Evolutionary conservation across 1,139 yeast genomes (phyloP), one percentile per base, ranked within the genome.

Genomic region (Kurtzmaniella natalensis): DNA sequence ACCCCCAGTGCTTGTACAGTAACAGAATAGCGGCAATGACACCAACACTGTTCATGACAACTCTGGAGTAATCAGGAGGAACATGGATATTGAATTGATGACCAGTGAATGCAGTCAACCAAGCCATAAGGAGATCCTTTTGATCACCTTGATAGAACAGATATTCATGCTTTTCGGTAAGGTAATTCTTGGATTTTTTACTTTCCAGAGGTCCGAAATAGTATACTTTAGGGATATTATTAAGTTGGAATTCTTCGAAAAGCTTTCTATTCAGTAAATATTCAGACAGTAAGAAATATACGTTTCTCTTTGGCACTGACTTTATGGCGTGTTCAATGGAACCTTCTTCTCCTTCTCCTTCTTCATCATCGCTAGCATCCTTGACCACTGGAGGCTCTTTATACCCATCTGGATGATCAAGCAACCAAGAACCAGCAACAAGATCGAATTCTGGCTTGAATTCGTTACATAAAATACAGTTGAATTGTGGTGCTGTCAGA

Each of bases 171-270:
- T 57, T 61, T 18, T 73, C 75, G 9, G 53, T 47, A 21, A 50
- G 42, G 46, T 44, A 73, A 43, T 50, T 52, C 27, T 44, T 58
- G 30, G 54, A 53, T 39, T 44, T 53, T 34, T 44, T 41, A 33
- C 30, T 49, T 30, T 67, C 56, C n/a, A 79, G 69, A 15, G 94
- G 87, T 3, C 70, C 61, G 55, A 78, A 82, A 40, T 81, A 59
- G 58, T 70, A 81, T 30, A 88, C 53, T 51, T 84, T 81, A 24
- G 98, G 98, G 25, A 92, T 95, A 40, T 78, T 79, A 47, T 76
- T 75, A 47, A 92, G 64, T 26, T 72, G 65, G 53, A 80, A 64
- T 30, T 55, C 55, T 50, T 64, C 69, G 67, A 82, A 87, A 45
- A 70, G 69, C 37, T 63, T 64, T 43, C 69, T 64, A 29, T 76